Percentiles rank a stretch among this genome's conserved stretches.
These are phyloP conservation scores for Didymella segeticola DNA, from an alignment of 2,329 filamentous ascomycete species.

Conservation along the genomic window DNA sequence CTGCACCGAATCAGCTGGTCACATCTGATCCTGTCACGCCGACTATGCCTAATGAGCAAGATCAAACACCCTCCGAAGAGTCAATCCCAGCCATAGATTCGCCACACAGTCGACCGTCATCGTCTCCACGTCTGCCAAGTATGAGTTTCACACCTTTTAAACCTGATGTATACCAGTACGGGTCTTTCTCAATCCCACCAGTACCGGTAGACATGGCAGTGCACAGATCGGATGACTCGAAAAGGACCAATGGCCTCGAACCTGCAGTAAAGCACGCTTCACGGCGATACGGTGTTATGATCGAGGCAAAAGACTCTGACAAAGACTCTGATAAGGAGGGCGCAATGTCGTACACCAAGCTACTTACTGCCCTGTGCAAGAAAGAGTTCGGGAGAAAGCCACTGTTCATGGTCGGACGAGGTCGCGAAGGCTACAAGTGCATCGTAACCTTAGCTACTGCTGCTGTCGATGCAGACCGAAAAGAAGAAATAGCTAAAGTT, in stretches of 20 bases:
- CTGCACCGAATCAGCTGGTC: not conserved
- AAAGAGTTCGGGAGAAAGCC: constrained; percentile 3
- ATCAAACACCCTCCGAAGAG: not conserved
- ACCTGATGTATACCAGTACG: not conserved
- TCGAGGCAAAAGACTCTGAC: not conserved
- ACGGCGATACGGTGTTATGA: not conserved
- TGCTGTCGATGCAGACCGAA: not conserved
- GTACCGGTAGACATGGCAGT: not conserved
- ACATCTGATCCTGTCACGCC: not conserved
- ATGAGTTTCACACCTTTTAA: not conserved
- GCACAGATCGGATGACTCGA: not conserved
- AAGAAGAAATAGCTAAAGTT: constrained; percentile 1
- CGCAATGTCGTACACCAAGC: not conserved
- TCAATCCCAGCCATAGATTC: not conserved
- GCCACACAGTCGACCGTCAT: not conserved
- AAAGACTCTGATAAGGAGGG: not conserved
- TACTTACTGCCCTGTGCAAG: constrained; percentile 2
- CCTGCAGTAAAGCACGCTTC: not conserved
- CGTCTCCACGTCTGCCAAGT: not conserved
- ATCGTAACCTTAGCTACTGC: not conserved
- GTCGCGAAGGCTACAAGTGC: constrained; percentile 7
- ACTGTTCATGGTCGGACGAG: constrained; percentile 2
- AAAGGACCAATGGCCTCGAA: not conserved
- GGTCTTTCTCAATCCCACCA: not conserved
- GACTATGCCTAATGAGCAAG: not conserved